Evolutionary conservation across 805 yeast genomes (phyloP), one percentile per base, ranked within the genome.

Genomic region (Ogataea populi-albae): DNA sequence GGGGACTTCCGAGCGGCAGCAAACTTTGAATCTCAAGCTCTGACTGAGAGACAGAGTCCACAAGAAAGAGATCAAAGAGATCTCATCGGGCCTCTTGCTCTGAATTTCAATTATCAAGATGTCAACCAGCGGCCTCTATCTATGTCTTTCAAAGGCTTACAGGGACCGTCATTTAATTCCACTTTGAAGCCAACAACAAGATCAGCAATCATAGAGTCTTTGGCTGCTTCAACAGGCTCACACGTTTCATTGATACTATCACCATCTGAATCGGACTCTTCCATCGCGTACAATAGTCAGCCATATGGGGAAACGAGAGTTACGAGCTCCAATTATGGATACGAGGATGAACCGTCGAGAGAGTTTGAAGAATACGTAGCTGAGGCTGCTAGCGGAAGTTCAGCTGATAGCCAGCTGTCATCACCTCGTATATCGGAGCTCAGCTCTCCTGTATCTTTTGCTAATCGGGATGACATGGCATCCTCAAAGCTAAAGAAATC

Each of bases 71-170:
- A n/a, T n/a, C n/a, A n/a, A n/a, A n/a, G n/a, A n/a, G n/a, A n/a
- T n/a, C n/a, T n/a, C n/a, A n/a, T n/a, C n/a, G n/a, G n/a, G n/a
- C 23, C 23, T 9, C 11, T 21, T 9, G 23, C 9, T 21, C 11
- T 21, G 10, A 21, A 11, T 11, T 12, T n/a, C 8, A 12, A 25
- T 12, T 8, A 25, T 7, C 28, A 9, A n/a, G 11, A 8, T 25
- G 28, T n/a, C 7, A 12, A 23, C n/a, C 30, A 32, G 11, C 40
- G 46, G 28, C 49, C 76, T 15, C 59, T 69, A 8, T 69, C 56
- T 6, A 63, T 70, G 70, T 79, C 86, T 2, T 79, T 78, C 58
- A 71, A 71, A 42, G 88, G 88, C 0, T 55, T 81, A 36, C 69
- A 63, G 35, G 84, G 79, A 0, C 81, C 86, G 2, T 63, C 75